Evolutionary conservation across 805 yeast species (phyloP).

Genomic region (Ogataea parapolymorpha): DNA sequence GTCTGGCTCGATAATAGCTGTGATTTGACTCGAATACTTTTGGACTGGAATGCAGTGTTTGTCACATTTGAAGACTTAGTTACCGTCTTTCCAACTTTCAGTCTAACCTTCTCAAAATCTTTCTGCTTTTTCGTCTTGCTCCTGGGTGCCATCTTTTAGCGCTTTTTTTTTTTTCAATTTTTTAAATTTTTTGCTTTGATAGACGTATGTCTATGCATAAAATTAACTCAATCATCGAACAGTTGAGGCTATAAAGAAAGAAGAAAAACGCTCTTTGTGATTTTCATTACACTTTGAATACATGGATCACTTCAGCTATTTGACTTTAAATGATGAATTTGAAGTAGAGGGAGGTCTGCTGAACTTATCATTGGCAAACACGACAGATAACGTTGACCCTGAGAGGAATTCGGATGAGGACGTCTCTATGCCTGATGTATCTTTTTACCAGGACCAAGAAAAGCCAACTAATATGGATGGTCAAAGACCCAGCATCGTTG

Average conservation of each 20-base stretch:
- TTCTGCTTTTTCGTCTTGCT: constrained; percentile 61
- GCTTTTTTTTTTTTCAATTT: background rate
- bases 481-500: too few relatives aligned
- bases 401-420: constrained; percentile 13
- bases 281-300: too few relatives aligned
- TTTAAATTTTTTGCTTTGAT: background rate
- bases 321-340: background rate
- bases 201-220: background rate
- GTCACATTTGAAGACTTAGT: constrained; percentile 73
- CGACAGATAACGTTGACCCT: background rate
- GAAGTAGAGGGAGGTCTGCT: constrained; percentile 11
- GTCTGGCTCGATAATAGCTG: constrained; percentile 29
- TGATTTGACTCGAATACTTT: constrained; percentile 42
- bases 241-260: too few relatives aligned
- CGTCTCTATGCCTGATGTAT: constrained; percentile 19
- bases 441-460: background rate
- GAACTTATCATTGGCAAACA: constrained; percentile 9
- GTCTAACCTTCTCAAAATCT: constrained; percentile 74
- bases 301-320: too few relatives aligned
- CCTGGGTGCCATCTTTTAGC: constrained; percentile 42
- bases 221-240: background rate
- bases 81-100: constrained; percentile 83
- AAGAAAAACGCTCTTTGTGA: too few relatives aligned
- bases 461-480: background rate
- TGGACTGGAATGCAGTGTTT: constrained; percentile 80